These are phyloP conservation scores for Phytophthora vignae DNA, from an alignment of 352 stramenopile species.

Conservation along the genomic window DNA sequence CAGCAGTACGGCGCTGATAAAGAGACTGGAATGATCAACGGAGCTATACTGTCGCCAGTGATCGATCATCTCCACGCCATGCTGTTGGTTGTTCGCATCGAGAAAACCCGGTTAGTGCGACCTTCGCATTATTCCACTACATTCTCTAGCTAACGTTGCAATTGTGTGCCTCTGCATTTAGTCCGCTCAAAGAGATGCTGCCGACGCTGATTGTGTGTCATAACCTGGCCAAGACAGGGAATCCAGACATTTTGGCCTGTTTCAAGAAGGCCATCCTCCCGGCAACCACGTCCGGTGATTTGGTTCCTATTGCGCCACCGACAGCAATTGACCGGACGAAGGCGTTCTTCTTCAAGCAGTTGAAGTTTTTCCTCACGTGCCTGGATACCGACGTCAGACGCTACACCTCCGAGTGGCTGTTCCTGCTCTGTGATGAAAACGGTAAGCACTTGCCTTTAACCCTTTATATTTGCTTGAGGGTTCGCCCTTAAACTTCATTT, in stretches of 20 bases:
- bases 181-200: constrained; percentile 54
- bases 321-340: constrained; percentile 12
- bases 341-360: constrained; percentile 62
- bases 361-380: constrained; percentile 78
- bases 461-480: constrained; percentile 8
- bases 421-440: constrained; percentile 77
- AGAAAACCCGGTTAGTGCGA: constrained; percentile 58
- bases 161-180: constrained; percentile 12
- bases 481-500: constrained; percentile 31
- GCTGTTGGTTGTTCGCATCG: constrained; percentile 62
- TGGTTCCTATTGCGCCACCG: neutral
- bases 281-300: neutral
- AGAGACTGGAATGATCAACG: neutral
- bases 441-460: constrained; percentile 47
- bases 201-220: constrained; percentile 73
- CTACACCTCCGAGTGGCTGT: constrained; percentile 78
- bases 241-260: constrained; percentile 33
- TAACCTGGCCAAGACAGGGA: constrained; percentile 55
- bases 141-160: neutral
- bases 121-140: neutral
- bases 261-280: constrained; percentile 58
- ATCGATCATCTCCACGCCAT: constrained; percentile 62
- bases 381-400: constrained; percentile 75
- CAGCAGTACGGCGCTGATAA: constrained; percentile 32
- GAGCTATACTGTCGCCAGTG: constrained; percentile 35